Base-by-base conservation (phyloP, 2,329 filamentous ascomycete species). In the Talaromyces sp. region DNA sequence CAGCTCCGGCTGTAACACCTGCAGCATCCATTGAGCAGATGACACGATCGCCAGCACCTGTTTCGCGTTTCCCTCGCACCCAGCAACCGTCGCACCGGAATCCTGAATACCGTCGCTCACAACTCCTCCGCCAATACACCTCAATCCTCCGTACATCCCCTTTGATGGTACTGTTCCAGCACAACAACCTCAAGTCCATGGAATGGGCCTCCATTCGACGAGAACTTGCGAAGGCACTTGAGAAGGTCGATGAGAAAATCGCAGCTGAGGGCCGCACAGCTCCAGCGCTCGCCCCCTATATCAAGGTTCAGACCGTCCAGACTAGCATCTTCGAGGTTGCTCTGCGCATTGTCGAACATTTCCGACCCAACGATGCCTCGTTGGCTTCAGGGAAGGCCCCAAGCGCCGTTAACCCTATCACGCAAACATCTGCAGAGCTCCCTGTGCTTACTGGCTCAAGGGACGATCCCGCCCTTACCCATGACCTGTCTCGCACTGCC, bases 11-110 rank as follows among this genome's bases (percentile, higher is more conserved):
- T 60, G 76, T 75, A 5, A 80, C 80, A 14, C 79, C 83, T 44
- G 78, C 82, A 30, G 73, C 81, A 10, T 72, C 82, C 42, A 74
- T 81, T 49, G 72, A 80, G 22, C 79, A 81, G 60, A 79, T 77
- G 56, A 71, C 72, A 41, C 67, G 52, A 29, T 74, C 77, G 1
- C 63, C 68, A 49, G 67, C 75, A 6, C 75, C 79, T 29, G 75
- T 84, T 19, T 68, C 77, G 29, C 76, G 77, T 65, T 82, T 79
- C 62, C 80, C 83, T 47, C 69, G 86, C 0, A 88, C 86, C 1
- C 91, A 97, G 73, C 93, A 92, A 2, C 91, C 90, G 3, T 96
- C 90, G 49, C 88, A 95, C 70, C 90, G 93, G 70, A 88, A 87
- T 17, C 84, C 92, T 42, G 89, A 96, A 70, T 88, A 88, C 66